Percentiles rank a stretch among this genome's conserved stretches.
Evolutionary conservation across 768 basidiomycete species (phyloP).

Genomic region (Paxillus rubicundulus): DNA sequence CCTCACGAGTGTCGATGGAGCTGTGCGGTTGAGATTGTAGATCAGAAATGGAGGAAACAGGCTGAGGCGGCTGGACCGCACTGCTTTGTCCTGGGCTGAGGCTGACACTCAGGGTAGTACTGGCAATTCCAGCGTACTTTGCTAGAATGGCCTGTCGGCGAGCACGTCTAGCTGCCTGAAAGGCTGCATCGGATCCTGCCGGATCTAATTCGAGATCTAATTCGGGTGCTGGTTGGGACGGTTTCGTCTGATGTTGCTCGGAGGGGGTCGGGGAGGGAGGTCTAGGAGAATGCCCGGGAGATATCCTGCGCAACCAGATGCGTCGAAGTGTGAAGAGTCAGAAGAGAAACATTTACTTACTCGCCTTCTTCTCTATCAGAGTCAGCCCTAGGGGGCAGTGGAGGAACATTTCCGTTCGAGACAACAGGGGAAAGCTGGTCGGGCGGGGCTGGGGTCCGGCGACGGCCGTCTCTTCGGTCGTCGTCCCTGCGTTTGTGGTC

Average conservation of each 20-base stretch:
- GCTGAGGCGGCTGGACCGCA: conserved; percentile 71
- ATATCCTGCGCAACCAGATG: conserved; percentile 49
- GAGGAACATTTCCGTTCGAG: conserved; percentile 22
- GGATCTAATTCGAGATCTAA: conserved; percentile 57
- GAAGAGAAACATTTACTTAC: conserved; percentile 53
- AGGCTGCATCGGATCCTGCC: conserved; percentile 51
- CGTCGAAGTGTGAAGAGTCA: conserved; percentile 10
- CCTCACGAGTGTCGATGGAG: conserved; percentile 33
- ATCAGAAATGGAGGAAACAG: conserved; percentile 61
- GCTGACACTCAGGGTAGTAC: conserved; percentile 42
- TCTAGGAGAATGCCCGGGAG: conserved; percentile 46
- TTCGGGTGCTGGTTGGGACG: conserved; percentile 33
- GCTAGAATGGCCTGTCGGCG: conserved; percentile 75
- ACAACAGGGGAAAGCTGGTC: conserved; percentile 9
- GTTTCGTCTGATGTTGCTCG: conserved; percentile 19
- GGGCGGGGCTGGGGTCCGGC: conserved; percentile 13
- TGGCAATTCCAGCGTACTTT: conserved; percentile 59
- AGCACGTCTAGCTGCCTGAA: conserved; percentile 67
- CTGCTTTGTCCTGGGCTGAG: conserved; percentile 66
- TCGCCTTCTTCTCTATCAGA: conserved; percentile 89
- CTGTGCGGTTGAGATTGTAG: conserved; percentile 55
- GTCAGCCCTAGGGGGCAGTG: conserved; percentile 29
- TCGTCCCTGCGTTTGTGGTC: conserved; percentile 32
- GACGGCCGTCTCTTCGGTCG: conserved; percentile 28
- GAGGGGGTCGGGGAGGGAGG: conserved; percentile 26